Evolutionary conservation across 495 filamentous ascomycete species (phyloP).

Genomic region (Corynascus novoguineensis): DNA sequence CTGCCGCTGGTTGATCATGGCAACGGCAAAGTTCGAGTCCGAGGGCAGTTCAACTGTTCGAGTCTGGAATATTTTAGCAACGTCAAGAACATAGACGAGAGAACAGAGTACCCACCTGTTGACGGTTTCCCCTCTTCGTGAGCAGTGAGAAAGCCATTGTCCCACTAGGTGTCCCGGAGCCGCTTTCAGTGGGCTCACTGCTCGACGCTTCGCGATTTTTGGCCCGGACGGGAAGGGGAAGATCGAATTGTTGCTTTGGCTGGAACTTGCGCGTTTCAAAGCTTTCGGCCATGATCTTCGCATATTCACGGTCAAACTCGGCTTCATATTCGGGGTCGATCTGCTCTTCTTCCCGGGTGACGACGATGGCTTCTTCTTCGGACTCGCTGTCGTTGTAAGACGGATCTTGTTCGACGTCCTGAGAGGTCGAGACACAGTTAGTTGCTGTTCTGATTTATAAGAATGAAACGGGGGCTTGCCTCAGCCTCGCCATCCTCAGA

Average conservation of each 20-base stretch:
- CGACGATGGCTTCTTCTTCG: constrained; percentile 82
- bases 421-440: constrained; percentile 22
- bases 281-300: constrained; percentile 98
- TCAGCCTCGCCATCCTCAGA: constrained; percentile 47
- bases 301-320: constrained; percentile 96
- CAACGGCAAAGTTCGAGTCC: constrained; percentile 88
- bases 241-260: constrained; percentile 90
- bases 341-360: constrained; percentile 83
- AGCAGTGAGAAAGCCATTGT: constrained; percentile 92
- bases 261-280: constrained; percentile 90
- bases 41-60: constrained; percentile 91
- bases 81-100: not conserved
- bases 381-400: constrained; percentile 54
- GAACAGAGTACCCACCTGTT: constrained; percentile 57
- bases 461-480: constrained; percentile 19
- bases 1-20: constrained; percentile 91
- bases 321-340: constrained; percentile 91
- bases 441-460: not conserved
- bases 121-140: constrained; percentile 92
- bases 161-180: constrained; percentile 29
- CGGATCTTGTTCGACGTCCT: constrained; percentile 38
- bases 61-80: constrained; percentile 51
- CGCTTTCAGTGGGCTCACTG: constrained; percentile 40
- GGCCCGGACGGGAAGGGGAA: constrained; percentile 82
- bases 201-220: constrained; percentile 53